Base-by-base conservation (phyloP, 2,329 filamentous ascomycete species). In the Cladophialophora yegresii region DNA sequence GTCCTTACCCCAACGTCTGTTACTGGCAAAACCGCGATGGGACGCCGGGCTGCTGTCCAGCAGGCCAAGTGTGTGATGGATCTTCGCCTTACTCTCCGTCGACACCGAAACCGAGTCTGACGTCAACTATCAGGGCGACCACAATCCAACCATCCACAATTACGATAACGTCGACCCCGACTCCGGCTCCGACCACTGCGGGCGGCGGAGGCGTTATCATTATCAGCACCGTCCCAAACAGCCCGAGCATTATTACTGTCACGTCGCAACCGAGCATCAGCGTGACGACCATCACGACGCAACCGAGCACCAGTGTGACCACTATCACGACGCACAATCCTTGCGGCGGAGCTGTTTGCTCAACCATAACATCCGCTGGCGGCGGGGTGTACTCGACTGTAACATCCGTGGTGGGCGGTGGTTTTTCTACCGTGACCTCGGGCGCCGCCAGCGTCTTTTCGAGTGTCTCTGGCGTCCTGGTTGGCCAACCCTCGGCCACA, bases 11-110 rank as follows among this genome's bases (percentile, higher is more conserved):
- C 22, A 65, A 66, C 55, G 66, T 72, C 22, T 72, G 71, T 56
- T 74, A 73, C 67, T 73, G 70, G 67, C 65, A 68, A 26, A 66
- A 73, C 53, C 66, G 71, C 26, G 62, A 70, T n/a, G 71, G 72
- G 6, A 54, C 62, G 2, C 67, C 72, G 9, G 71, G 66, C 16
- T 74, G 72, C 62, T 74, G 72, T 68, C 70, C 72, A 1, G 60
- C 68, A 26, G 72, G 71, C 43, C 63, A 70, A 62, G 64, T 66
- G n/a, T 74, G 72, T 47, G 49, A 62, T 54, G 66, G 66, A 4
- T 47, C 56, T 28, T 45, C 64, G 9, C 65, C 65, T 36, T 65
- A 54, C 26, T 62, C 58, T 30, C 58, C 61, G 4, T 50, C 63
- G 30, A 64, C 62, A 22, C 36, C 61, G 30, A 64, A 59, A 22